A percentile compares a stretch with the other conserved stretches of the same genome.
phyloP scores from a whole-genome alignment of 352 stramenopile genomes.

The Pythium oligandrum region DNA sequence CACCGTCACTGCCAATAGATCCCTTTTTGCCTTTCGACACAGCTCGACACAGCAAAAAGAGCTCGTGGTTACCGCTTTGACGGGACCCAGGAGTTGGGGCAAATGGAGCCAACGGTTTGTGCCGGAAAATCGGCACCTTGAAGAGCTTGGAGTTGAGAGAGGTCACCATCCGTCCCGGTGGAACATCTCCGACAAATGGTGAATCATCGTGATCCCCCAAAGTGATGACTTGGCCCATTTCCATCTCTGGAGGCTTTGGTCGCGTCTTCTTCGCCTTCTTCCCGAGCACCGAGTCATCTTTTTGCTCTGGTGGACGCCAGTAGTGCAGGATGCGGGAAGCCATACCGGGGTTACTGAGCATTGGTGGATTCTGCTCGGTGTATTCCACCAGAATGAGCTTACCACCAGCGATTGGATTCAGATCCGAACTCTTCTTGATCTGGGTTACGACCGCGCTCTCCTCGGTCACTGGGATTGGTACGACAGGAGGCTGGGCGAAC shows the following conservation, averaged over 20 bases:
- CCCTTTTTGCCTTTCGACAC: slow-evolving; percentile 76
- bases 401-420: slow-evolving; percentile 66
- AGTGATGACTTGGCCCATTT: slow-evolving; percentile 81
- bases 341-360: slow-evolving; percentile 81
- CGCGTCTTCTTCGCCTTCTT: slow-evolving; percentile 71
- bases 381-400: slow-evolving; percentile 85
- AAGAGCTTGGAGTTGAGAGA: slow-evolving; percentile 81
- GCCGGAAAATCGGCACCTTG: slow-evolving; percentile 78
- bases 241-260: slow-evolving; percentile 70
- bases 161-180: slow-evolving; percentile 64
- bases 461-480: slow-evolving; percentile 41
- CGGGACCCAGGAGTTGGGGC: slow-evolving; percentile 28
- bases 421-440: slow-evolving; percentile 84
- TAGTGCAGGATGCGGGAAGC: slow-evolving; percentile 82
- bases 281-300: slow-evolving; percentile 30
- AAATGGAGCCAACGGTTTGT: slow-evolving; percentile 57
- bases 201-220: slow-evolving; percentile 76
- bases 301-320: slow-evolving; percentile 63
- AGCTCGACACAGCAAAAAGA: slow-evolving; percentile 70
- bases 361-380: slow-evolving; percentile 75
- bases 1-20: slow-evolving; percentile 14
- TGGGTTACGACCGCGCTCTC: slow-evolving; percentile 76
- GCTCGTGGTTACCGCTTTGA: slow-evolving; percentile 40
- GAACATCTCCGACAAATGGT: slow-evolving; percentile 79
- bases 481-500: slow-evolving; percentile 38